Base-by-base conservation (phyloP, 2,329 filamentous ascomycete species). In the Neoascochyta sp. region DNA sequence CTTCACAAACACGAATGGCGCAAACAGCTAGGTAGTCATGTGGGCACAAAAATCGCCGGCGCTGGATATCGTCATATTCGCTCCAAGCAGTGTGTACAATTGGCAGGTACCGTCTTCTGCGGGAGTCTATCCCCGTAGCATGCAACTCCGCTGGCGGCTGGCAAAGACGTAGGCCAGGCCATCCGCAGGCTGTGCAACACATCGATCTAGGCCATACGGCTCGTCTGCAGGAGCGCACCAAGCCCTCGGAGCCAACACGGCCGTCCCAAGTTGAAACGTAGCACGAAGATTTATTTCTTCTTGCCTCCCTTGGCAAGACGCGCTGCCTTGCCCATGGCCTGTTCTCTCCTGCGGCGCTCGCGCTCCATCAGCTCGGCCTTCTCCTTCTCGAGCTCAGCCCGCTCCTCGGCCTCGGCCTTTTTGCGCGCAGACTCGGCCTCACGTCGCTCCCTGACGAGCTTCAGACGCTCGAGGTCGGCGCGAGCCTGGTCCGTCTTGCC, bases 401-500 rank as follows among this genome's bases (percentile, higher is more conserved):
- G 63, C 63, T 73, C 70, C 50, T 70, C 66, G 22, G 68, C 68
- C 54, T 73, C 70, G 1, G 78, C 90, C 69, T 86, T 78, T 73
- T 90, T 89, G 52, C 87, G 73, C 16, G 81, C 84, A 30, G 86
- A 79, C 55, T 94, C 90, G 12, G 82, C 81, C 54, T 86, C 89
- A 43, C 92, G 78, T 69, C 87, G 83, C 73, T 95, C 86, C 26
- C 81, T 79, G 47, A 98, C 87, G 37, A 90, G 60, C 62, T 73
- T 80, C 54, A 98, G 68, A 33, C 92, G 78, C 36, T 87, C 90
- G 48, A 96, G 59, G 65, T 98, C 92, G 4, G 86, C 82, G 62
- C 86, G 83, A 26, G 90, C 89, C 73, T 95, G 86, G 39, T 98
- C 92, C 24, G 92, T 96, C 79, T 96, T 96, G 54, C 90, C 90